Base-by-base conservation (phyloP, 306 rosid genomes). In the Lotus japonicus region DNA sequence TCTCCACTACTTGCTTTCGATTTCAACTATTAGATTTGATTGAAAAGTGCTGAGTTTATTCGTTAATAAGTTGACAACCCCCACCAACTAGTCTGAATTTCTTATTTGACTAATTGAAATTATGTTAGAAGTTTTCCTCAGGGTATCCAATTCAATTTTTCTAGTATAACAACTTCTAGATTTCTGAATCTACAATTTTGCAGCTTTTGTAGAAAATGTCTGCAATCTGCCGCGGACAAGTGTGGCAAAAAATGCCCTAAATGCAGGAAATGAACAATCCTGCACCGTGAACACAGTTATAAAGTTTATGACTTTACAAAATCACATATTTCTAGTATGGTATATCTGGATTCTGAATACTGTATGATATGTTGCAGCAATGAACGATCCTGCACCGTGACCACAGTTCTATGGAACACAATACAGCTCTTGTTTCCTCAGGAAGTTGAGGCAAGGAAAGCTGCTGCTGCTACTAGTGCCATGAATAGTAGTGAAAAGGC, bases 361-460 rank as follows among this genome's bases (percentile, higher is more conserved):
- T 23, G 7, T 31, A 48, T 41, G 46, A 45, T 15, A 28, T 64
- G 0, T 70, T 74, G 85, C 90, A 94, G 99, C 77, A 85, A 88
- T 71, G 90, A 95, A 55, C 78, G 97, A 81, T 85, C 92, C 6
- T 94, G 99, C 83, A 88, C 88, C 0, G 88, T 94, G 74, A 94
- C 88, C 81, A 94, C 99, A n/a, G 90, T 88, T 74, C 89, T 94
- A 7, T 94, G 97, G 99, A 94, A 94, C 70, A 94, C 99, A 33
- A 94, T 90, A 70, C 99, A 88, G 72, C 96, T 94, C 43, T 85
- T 94, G 18, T 94, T 94, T 75, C 99, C 97, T 2, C 81, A 81
- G 41, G 99, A 94, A 82, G 84, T 90, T 62, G 92, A 88, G 70
- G 87, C 85, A 69, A 88, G 96, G 68, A 88, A 88, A 86, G 83